Conservation (phyloP, 371 early-diverging fungal genomes). For the Choanephora cucurbitarum region DNA sequence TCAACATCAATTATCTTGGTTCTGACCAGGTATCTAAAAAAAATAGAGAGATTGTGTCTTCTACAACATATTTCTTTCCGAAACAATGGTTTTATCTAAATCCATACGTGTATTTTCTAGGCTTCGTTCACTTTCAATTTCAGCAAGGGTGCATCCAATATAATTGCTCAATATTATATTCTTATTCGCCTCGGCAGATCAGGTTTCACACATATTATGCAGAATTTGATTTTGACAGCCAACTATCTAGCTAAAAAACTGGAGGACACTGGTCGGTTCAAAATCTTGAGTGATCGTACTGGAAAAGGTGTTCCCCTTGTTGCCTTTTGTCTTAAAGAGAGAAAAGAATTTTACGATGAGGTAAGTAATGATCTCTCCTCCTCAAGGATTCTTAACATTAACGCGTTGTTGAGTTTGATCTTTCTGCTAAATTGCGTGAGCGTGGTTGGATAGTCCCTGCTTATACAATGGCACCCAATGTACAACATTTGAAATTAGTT, state of each 20-base stretch:
- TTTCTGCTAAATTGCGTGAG: slow-evolving; percentile 52
- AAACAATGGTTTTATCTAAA: no score
- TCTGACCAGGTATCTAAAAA: slow-evolving; percentile 51
- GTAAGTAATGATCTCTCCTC: no score
- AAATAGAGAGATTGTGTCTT: no score
- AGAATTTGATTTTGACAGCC: slow-evolving; percentile 44
- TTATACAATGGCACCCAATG: slow-evolving; percentile 38
- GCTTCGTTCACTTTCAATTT: slow-evolving; percentile 77
- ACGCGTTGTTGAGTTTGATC: no score
- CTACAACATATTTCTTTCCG: no score
- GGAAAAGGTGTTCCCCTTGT: slow-evolving; percentile 67
- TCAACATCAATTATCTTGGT: slow-evolving; percentile 67
- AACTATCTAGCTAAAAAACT: slow-evolving; percentile 53
- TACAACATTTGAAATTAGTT: slow-evolving; percentile 34
- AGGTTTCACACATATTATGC: slow-evolving; percentile 66
- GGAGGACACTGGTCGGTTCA: slow-evolving; percentile 59
- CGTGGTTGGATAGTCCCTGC: slow-evolving; percentile 69
- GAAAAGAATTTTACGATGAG: slow-evolving; percentile 29
- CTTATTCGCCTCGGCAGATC: slow-evolving; percentile 64
- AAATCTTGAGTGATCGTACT: slow-evolving; percentile 51
- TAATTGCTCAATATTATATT: slow-evolving; percentile 73
- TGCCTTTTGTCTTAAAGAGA: slow-evolving; percentile 57
- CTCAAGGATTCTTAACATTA: no score
- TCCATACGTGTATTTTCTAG: slow-evolving; percentile 12
- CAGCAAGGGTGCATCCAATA: slow-evolving; percentile 62